Evolutionary conservation across 1,284 basidiomycete genomes (phyloP).

Genomic region (Pseudozyma tsukubaensis): DNA sequence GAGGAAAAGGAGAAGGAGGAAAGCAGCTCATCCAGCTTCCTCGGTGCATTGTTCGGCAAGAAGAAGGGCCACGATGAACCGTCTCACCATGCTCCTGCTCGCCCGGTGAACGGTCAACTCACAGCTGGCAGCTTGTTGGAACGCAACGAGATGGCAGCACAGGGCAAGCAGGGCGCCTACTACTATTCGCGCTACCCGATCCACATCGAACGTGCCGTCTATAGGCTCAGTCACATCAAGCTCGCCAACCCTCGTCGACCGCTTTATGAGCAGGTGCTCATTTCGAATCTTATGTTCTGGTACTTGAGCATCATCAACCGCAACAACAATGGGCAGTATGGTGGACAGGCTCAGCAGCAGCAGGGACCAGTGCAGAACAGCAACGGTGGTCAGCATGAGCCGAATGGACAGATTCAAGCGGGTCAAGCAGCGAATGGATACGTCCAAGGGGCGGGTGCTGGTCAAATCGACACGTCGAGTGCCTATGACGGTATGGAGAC

Average conservation of each 20-base stretch:
- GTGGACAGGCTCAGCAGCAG: constrained; percentile 62
- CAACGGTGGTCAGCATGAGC: constrained; percentile 7
- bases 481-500: constrained; percentile 41
- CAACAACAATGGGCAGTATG: constrained; percentile 69
- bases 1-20: constrained; percentile 57
- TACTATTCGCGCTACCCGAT: constrained; percentile 89
- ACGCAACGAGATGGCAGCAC: constrained; percentile 35
- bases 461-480: constrained; percentile 30
- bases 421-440: constrained; percentile 2
- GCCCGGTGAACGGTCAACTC: constrained; percentile 46
- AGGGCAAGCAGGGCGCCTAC: constrained; percentile 51
- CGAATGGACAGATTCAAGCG: constrained; percentile 5
- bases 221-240: constrained; percentile 97
- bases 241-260: constrained; percentile 94
- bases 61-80: constrained; percentile 57
- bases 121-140: constrained; percentile 58
- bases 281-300: constrained; percentile 99
- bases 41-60: constrained; percentile 61
- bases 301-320: constrained; percentile 97
- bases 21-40: constrained; percentile 57
- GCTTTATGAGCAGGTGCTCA: constrained; percentile 96
- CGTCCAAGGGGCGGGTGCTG: constrained; percentile 10
- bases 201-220: constrained; percentile 97
- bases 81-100: constrained; percentile 5
- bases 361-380: constrained; percentile 39